Evolutionary conservation across 805 yeast genomes (phyloP).

Genomic region (Pichia occidentalis): DNA sequence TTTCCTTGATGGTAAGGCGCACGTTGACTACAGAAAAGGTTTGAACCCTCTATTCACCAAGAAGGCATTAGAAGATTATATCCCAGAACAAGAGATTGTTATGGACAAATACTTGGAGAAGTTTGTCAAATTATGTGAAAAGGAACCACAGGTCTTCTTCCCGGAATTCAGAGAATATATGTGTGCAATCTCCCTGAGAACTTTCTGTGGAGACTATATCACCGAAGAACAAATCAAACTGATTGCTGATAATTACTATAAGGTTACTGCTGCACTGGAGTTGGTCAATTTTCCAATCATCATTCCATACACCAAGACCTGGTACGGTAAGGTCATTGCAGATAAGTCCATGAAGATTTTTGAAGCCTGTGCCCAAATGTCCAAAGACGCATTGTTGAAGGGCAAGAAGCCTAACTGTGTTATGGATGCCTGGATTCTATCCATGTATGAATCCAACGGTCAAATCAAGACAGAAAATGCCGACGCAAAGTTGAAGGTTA

Average conservation of each 20-base stretch:
- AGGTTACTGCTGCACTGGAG: constrained; percentile 93
- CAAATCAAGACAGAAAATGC: constrained; percentile 37
- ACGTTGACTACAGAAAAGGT: constrained; percentile 85
- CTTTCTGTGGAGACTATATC: constrained; percentile 94
- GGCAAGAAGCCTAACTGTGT: constrained; percentile 83
- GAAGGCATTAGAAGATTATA: constrained; percentile 72
- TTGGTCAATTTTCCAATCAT: constrained; percentile 97
- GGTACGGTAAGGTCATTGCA: constrained; percentile 94
- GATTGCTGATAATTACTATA: constrained; percentile 87
- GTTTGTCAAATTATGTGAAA: constrained; percentile 51
- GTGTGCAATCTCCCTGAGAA: constrained; percentile 88
- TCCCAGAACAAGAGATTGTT: constrained; percentile 77
- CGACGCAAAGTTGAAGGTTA: constrained; percentile 47
- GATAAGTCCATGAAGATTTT: constrained; percentile 91
- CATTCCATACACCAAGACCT: constrained; percentile 91
- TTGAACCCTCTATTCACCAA: constrained; percentile 85
- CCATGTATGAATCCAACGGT: constrained; percentile 47
- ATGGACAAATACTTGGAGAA: constrained; percentile 75
- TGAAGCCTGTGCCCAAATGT: constrained; percentile 79
- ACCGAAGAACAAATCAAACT: constrained; percentile 83
- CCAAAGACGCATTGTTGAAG: constrained; percentile 70
- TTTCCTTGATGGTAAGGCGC: constrained; percentile 92
- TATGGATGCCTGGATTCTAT: constrained; percentile 90
- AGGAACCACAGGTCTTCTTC: constrained; percentile 72
- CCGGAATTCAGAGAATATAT: constrained; percentile 91